A percentile compares a stretch with the other conserved stretches of the same genome.
phyloP scores from a whole-genome alignment of 1,284 basidiomycete genomes.

The Bjerkandera adusta region DNA sequence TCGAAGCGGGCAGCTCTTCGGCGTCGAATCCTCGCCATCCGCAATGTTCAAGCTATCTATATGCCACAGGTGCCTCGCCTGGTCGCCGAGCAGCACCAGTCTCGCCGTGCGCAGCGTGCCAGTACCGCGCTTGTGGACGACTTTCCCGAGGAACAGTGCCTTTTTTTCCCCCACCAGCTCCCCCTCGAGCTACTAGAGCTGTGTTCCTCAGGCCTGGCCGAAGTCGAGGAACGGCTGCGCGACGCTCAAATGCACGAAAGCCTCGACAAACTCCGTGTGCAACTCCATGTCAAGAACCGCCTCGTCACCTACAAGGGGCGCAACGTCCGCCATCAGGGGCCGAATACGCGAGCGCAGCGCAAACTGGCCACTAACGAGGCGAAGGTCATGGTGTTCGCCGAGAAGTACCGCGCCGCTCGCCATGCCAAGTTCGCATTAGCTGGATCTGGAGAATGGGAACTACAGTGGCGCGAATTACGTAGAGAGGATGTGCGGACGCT shows the following conservation, averaged over 20 bases:
- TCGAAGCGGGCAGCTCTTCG: background rate
- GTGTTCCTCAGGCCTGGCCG: conserved; percentile 3
- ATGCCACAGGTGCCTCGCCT: background rate
- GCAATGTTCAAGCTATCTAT: background rate
- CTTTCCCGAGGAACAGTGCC: background rate
- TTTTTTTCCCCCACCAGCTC: conserved; percentile 4
- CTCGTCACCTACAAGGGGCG: conserved; percentile 8
- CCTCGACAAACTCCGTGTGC: conserved; percentile 7
- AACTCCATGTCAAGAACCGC: conserved; percentile 9
- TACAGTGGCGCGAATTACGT: conserved; percentile 16
- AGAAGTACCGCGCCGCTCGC: conserved; percentile 13
- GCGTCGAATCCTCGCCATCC: background rate
- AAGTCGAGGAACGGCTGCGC: conserved; percentile 5
- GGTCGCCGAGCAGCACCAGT: background rate
- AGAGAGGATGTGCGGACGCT: conserved; percentile 9
- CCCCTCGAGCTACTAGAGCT: background rate
- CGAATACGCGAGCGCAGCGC: background rate
- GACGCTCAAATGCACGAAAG: conserved; percentile 9
- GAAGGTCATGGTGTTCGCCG: conserved; percentile 4
- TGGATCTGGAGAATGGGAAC: conserved; percentile 17
- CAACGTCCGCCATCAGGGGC: conserved; percentile 4
- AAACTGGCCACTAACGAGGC: conserved; percentile 1
- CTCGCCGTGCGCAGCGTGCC: background rate
- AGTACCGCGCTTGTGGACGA: too few species aligned
- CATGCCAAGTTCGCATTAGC: conserved; percentile 8